Conservation (phyloP, 306 rosid genomes). For the Purshia tridentata region DNA sequence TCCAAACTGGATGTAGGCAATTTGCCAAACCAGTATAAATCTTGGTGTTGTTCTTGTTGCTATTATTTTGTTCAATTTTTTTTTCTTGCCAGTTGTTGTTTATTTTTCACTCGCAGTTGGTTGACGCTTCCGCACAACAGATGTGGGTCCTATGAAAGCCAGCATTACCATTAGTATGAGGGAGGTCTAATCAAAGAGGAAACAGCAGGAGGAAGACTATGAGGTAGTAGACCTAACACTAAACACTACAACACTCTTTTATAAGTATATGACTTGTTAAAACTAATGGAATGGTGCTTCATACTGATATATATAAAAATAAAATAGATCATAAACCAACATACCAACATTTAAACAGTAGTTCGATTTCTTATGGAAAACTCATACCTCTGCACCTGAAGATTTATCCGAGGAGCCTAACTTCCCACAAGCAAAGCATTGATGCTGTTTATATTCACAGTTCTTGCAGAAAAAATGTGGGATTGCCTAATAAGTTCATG, state of each 20-base stretch:
- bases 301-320: background rate
- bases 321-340: background rate
- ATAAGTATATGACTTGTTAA: background rate
- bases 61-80: no score
- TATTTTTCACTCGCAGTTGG: no score
- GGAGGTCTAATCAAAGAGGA: background rate
- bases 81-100: no score
- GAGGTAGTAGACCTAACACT: background rate
- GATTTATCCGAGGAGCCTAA: conserved; percentile 71
- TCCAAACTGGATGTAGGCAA: no score
- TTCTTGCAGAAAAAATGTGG: conserved; percentile 65
- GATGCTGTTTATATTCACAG: conserved; percentile 71
- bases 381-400: conserved; percentile 76
- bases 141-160: background rate
- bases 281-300: background rate
- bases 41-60: no score
- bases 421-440: conserved; percentile 83
- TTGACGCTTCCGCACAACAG: no score
- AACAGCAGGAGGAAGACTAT: background rate
- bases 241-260: background rate
- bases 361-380: background rate
- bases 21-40: no score
- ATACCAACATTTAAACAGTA: background rate
- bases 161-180: background rate
- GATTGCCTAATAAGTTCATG: conserved; percentile 54